Evolutionary conservation across 23 red algal genomes (phyloP).

Genomic region (Cyanidium caldarium): DNA sequence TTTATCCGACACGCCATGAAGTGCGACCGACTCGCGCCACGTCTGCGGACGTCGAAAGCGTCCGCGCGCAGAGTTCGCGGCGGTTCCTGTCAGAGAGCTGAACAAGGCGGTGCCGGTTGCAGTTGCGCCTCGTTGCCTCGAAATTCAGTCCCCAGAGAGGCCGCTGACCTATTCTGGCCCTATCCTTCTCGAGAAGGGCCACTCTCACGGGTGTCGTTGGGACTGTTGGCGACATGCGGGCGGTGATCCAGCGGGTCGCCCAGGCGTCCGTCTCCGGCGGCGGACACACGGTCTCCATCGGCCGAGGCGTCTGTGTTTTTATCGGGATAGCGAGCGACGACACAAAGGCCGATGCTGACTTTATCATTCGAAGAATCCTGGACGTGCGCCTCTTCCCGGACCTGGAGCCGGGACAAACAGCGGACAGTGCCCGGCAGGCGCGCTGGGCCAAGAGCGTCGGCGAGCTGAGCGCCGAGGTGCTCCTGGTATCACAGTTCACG

Average conservation of each 20-base stretch:
- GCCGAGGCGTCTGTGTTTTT: conserved; percentile 19
- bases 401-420: not conserved
- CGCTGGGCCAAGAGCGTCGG: not conserved
- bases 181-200: not conserved
- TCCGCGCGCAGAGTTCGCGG: not conserved
- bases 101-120: not conserved
- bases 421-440: not conserved
- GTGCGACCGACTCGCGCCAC: not conserved
- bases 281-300: conserved; percentile 12
- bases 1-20: not conserved
- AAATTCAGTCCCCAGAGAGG: not conserved
- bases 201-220: not conserved
- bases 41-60: not conserved
- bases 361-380: not conserved
- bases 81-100: not conserved
- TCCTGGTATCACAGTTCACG: conserved; percentile 34
- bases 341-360: not conserved
- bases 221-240: conserved; percentile 3
- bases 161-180: not conserved
- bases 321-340: conserved; percentile 8
- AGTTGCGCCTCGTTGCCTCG: not conserved
- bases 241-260: conserved; percentile 31
- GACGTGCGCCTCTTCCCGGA: not conserved
- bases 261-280: conserved; percentile 28
- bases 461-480: not conserved